phyloP scores from a whole-genome alignment of 1,284 basidiomycete genomes.

The Schizophyllum amplum region DNA sequence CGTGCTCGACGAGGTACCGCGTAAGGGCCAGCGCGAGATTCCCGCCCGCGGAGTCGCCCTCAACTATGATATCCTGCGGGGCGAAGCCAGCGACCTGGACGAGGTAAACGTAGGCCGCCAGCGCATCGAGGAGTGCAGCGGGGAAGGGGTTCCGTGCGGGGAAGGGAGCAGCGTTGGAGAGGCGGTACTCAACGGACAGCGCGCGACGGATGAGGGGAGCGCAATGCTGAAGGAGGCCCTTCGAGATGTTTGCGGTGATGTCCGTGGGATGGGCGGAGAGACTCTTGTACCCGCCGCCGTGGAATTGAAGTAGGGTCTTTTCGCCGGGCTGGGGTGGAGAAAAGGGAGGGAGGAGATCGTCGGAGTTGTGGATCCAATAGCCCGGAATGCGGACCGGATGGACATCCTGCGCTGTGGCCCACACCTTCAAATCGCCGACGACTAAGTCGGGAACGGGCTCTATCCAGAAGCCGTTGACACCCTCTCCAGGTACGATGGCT shows the following conservation, averaged over 20 bases:
- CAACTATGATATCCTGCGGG: conserved; percentile 51
- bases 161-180: conserved; percentile 31
- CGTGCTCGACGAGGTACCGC: conserved; percentile 41
- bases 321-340: conserved; percentile 34
- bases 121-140: conserved; percentile 51
- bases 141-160: conserved; percentile 44
- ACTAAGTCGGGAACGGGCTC: conserved; percentile 37
- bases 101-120: conserved; percentile 56
- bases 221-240: conserved; percentile 27
- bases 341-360: conserved; percentile 23
- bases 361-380: conserved; percentile 46
- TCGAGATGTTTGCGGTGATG: conserved; percentile 20
- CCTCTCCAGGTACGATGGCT: conserved; percentile 28
- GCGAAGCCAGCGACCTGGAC: conserved; percentile 40
- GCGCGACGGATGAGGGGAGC: conserved; percentile 29
- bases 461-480: conserved; percentile 46
- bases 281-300: conserved; percentile 40
- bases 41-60: conserved; percentile 68
- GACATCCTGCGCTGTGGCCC: conserved; percentile 33
- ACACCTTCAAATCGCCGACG: conserved; percentile 36
- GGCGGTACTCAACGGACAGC: conserved; percentile 42
- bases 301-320: conserved; percentile 43
- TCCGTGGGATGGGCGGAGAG: conserved; percentile 32
- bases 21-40: conserved; percentile 57
- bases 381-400: conserved; percentile 38